phyloP scores from a whole-genome alignment of 2,329 filamentous ascomycete genomes.

The Knoxdaviesia proteae region DNA sequence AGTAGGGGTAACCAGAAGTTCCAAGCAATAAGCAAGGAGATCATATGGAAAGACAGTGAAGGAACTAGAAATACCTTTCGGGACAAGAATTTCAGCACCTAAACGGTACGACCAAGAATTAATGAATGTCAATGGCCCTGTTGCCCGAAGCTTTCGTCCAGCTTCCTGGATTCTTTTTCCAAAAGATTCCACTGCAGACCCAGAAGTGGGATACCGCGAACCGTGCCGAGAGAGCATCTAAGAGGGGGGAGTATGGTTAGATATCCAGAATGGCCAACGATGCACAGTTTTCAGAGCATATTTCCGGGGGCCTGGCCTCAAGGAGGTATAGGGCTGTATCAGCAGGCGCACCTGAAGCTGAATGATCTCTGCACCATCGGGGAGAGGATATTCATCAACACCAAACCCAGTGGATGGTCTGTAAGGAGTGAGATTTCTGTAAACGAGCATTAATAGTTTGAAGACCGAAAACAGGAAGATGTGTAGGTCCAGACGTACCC shows the following conservation, averaged over 20 bases:
- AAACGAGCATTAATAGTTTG: too few species aligned
- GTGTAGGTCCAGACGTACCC: constrained; percentile 17
- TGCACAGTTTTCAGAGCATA: background rate
- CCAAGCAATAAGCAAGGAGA: background rate
- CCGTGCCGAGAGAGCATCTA: constrained; percentile 58
- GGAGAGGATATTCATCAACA: constrained; percentile 49
- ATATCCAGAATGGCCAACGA: background rate
- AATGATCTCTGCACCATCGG: constrained; percentile 43
- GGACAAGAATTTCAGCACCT: constrained; percentile 50
- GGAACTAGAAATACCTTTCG: constrained; percentile 21
- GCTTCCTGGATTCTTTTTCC: constrained; percentile 36
- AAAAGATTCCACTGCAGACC: constrained; percentile 30
- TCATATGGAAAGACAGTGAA: background rate
- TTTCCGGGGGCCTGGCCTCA: background rate
- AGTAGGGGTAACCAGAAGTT: too few species aligned
- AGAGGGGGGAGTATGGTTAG: background rate
- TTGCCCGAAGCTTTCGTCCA: constrained; percentile 30
- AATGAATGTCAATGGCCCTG: constrained; percentile 41
- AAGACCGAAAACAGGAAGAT: too few species aligned
- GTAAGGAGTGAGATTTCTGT: constrained; percentile 41
- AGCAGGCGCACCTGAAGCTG: constrained; percentile 29
- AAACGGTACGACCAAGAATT: constrained; percentile 49
- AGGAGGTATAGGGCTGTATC: background rate
- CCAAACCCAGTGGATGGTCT: constrained; percentile 54
- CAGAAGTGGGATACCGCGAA: constrained; percentile 47